These are phyloP conservation scores for Chlamydomonas eustigma DNA, from an alignment of 139 green algal genomes.

Conservation along the genomic window DNA sequence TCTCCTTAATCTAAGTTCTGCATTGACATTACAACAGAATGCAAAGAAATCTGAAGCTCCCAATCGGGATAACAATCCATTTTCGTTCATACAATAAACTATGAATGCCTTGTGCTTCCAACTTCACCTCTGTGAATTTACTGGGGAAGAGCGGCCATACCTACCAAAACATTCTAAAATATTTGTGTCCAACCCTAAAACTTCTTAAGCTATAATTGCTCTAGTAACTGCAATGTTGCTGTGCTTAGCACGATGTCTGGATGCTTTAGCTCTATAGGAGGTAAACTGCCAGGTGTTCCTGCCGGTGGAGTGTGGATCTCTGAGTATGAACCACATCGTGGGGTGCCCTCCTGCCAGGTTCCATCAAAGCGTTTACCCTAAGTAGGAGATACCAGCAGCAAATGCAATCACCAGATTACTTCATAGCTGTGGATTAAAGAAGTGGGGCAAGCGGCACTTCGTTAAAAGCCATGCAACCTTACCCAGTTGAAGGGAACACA, in stretches of 20 bases:
- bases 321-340: constrained; percentile 45
- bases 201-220: too few species aligned
- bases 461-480: background rate
- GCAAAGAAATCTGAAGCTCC: too few species aligned
- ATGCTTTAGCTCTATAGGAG: constrained; percentile 34
- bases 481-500: background rate
- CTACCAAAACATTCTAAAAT: too few species aligned
- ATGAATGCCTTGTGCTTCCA: too few species aligned
- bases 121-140: too few species aligned
- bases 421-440: background rate
- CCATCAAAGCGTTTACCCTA: constrained; percentile 21
- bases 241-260: constrained; percentile 30
- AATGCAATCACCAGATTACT: background rate
- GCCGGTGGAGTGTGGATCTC: constrained; percentile 47
- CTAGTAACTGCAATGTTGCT: background rate
- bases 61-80: too few species aligned
- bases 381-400: background rate
- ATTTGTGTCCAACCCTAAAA: too few species aligned
- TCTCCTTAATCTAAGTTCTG: too few species aligned
- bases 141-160: too few species aligned
- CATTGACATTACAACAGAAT: too few species aligned
- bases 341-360: constrained; percentile 23
- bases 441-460: background rate
- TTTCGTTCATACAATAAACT: too few species aligned
- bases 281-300: constrained; percentile 38